These are phyloP conservation scores for Ichthyophonus hoferi DNA, from an alignment of 208 protist species.

Conservation along the genomic window DNA sequence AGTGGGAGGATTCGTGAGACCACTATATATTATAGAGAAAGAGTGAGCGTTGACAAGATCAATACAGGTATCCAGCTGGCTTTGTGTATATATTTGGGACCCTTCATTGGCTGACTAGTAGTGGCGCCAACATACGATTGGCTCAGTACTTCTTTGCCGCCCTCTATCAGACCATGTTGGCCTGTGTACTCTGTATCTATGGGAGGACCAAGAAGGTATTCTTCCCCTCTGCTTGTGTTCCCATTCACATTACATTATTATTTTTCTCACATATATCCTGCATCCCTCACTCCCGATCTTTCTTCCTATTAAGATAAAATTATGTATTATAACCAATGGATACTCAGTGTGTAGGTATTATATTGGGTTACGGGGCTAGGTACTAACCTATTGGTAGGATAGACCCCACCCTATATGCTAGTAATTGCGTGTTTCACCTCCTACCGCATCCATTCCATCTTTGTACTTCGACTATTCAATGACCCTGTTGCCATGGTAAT, in stretches of 20 bases:
- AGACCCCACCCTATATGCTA: slow-evolving; percentile 52
- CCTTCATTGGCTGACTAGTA: slow-evolving; percentile 55
- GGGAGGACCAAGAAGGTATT: neutral
- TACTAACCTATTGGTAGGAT: too few species aligned
- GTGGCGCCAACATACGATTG: slow-evolving; percentile 56
- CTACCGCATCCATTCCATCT: slow-evolving; percentile 73
- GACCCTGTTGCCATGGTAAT: slow-evolving; percentile 67
- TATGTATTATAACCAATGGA: too few species aligned
- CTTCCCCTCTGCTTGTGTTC: too few species aligned
- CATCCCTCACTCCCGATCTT: too few species aligned
- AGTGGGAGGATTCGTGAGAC: neutral
- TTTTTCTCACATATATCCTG: too few species aligned
- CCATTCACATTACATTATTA: too few species aligned
- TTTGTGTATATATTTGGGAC: slow-evolving; percentile 67
- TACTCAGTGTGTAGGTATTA: too few species aligned
- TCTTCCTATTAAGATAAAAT: too few species aligned
- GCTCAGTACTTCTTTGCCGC: slow-evolving; percentile 63
- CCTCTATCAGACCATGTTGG: slow-evolving; percentile 52
- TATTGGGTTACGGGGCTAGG: too few species aligned
- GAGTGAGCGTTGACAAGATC: too few species aligned
- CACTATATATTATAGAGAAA: too few species aligned
- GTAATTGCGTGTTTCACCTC: slow-evolving; percentile 54
- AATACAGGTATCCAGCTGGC: slow-evolving; percentile 58
- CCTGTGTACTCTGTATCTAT: slow-evolving; percentile 61
- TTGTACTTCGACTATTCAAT: slow-evolving; percentile 74